Evolutionary conservation across 495 filamentous ascomycete species (phyloP), one percentile per base, ranked within the genome.

Genomic region (Lentithecium fluviatile): DNA sequence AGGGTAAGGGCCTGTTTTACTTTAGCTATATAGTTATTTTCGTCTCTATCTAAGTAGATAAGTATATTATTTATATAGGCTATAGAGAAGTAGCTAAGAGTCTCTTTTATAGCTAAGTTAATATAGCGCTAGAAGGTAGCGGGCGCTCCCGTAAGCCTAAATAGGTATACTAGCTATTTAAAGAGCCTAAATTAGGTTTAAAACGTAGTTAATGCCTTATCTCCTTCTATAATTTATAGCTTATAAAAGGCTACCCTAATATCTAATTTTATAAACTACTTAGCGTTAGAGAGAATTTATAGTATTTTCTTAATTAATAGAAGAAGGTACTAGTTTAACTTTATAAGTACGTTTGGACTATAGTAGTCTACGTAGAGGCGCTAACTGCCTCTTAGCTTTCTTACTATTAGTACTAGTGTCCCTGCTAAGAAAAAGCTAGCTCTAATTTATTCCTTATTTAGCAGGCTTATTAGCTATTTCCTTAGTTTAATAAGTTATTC

Each of bases 291-390:
- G 21, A 37, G 50, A 21, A 15, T 21, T 2, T 23, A 5, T 53
- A 53, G 17, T 37, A 40, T 23, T 40, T 53, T 25, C 36, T 53
- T 53, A 37, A 40, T 37, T 6, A 53, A 13, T 38, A 53, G 50
- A 1, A 19, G 6, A 20, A 23, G 19, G 23, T 49, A 49, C 2
- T 20, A 21, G 23, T 49, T 26, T 49, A 3, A 15, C 23, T 49
- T 21, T 49, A 49, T 49, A 23, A 49, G n/a, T 23, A 26, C 13
- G 23, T 49, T 49, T 23, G 38, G 26, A 13, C 19, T 12, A 19
- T 40, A 37, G 19, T 53, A 53, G 36, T 53, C 23, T 7, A 49
- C 23, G 23, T 49, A 49, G 17, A 49, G 46, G 19, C 15, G 23
- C 46, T 49, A 49, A 5, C 23, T 15, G 4, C 46, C 23, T 23